Evolutionary conservation across 208 protist genomes (phyloP).

Genomic region (Acanthamoeba castellanii): DNA sequence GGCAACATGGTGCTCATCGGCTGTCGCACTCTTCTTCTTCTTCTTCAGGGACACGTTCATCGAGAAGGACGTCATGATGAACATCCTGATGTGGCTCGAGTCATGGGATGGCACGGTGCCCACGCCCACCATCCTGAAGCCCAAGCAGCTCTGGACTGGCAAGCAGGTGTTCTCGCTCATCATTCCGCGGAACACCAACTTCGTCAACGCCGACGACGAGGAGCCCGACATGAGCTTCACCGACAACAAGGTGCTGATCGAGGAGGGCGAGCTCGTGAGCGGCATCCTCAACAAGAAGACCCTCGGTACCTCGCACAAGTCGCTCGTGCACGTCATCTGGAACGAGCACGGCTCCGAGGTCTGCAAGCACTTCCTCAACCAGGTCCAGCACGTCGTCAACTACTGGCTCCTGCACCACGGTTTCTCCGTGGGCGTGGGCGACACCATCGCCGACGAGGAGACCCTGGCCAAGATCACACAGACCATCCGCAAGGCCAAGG

Average conservation of each 20-base stretch:
- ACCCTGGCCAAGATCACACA: conserved; percentile 95
- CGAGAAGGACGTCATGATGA: conserved; percentile 97
- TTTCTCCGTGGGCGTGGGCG: conserved; percentile 98
- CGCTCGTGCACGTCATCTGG: conserved; percentile 96
- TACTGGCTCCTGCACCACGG: conserved; percentile 97
- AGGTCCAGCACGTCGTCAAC: conserved; percentile 97
- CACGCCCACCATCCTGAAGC: conserved; percentile 98
- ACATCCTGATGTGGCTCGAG: conserved; percentile 98
- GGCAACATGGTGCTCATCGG: conserved; percentile 3
- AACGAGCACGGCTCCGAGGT: conserved; percentile 97
- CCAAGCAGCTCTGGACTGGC: conserved; percentile 98
- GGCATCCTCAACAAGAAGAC: conserved; percentile 87
- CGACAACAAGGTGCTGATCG: conserved; percentile 82
- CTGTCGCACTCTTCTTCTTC: conserved; percentile 79
- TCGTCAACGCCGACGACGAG: conserved; percentile 88
- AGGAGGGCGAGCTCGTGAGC: conserved; percentile 84
- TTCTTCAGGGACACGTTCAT: conserved; percentile 97
- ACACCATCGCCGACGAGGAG: conserved; percentile 97
- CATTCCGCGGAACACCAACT: conserved; percentile 95
- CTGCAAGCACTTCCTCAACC: conserved; percentile 92
- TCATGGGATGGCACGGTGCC: conserved; percentile 95
- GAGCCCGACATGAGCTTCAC: conserved; percentile 88
- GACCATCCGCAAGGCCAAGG: conserved; percentile 88
- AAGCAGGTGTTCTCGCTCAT: conserved; percentile 99
- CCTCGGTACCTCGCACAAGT: conserved; percentile 80